Evolutionary conservation across 768 basidiomycete genomes (phyloP).

Genomic region (Clavaria fumosa): DNA sequence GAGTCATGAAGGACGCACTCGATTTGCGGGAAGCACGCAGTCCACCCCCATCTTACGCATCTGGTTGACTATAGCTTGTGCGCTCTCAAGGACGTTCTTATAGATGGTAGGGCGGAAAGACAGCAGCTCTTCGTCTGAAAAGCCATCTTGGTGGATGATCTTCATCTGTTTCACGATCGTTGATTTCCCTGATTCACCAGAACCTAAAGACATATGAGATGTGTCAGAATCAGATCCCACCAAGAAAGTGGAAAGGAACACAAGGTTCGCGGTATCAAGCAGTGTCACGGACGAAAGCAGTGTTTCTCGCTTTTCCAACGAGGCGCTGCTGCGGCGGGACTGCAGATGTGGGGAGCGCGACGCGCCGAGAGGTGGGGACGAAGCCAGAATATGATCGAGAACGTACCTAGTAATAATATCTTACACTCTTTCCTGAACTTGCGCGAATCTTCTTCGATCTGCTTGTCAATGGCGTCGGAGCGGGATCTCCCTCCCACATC

Average conservation of each 20-base stretch:
- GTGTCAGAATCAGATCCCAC: not conserved
- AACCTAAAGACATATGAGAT: constrained; percentile 34
- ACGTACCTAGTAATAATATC: constrained; percentile 77
- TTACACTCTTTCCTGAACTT: constrained; percentile 81
- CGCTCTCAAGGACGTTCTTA: constrained; percentile 78
- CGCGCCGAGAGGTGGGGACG: too few species aligned
- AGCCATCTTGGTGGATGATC: constrained; percentile 91
- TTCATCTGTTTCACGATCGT: constrained; percentile 99
- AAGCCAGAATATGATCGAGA: too few species aligned
- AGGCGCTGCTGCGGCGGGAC: too few species aligned
- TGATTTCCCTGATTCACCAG: constrained; percentile 88
- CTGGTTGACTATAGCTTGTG: constrained; percentile 70
- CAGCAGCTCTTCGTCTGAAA: constrained; percentile 60
- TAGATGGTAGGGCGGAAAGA: constrained; percentile 68
- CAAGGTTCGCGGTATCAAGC: not conserved
- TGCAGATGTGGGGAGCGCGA: too few species aligned
- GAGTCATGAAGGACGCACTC: constrained; percentile 30
- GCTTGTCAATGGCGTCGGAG: constrained; percentile 66
- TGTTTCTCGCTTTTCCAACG: too few species aligned
- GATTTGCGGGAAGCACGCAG: constrained; percentile 50
- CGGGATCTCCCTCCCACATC: constrained; percentile 44
- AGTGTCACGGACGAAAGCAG: not conserved
- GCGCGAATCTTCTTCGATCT: constrained; percentile 74
- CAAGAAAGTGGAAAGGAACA: not conserved
- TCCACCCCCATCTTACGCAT: constrained; percentile 80